Evolutionary conservation across 108 stramenopile species (phyloP), one percentile per base, ranked within the genome.

Genomic region (Nitzschia putrida): DNA sequence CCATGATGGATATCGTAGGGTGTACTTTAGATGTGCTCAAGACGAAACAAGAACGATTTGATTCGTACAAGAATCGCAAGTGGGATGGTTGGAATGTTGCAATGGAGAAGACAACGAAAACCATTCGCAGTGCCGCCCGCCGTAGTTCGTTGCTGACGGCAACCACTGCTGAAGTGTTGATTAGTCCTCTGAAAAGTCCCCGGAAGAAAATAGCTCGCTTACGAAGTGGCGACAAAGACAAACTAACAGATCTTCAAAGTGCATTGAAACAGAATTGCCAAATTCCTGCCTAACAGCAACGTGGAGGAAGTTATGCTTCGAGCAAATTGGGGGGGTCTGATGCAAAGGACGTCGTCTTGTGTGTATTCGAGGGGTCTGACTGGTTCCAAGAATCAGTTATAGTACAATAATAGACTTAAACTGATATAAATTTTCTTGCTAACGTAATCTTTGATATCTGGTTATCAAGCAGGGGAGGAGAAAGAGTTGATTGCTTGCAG

Each of bases 1-100:
- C 41, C 37, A 69, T 69, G 68, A 45, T 51, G 39, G 70, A 71
- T 7, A 61, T 71, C 39, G 59, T 71, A 0, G 70, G 37, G 61
- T 50, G 59, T 21, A 61, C 53, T 8, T 22, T 71, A 29, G 45
- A 61, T 18, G 60, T 71, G 7, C 56, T 58, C 9, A 26, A 58
- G 29, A 18, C 42, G 3, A 42, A 49, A 23, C 20, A 69, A 25
- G 26, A 57, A 38, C 24, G 70, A 40, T 11, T 18, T 13, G 70
- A 71, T 18, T 71, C 70, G 21, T 26, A 54, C 23, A 40, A 39
- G 8, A 71, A 61, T 24, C 58, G 60, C 11, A 71, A 71, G 50
- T 71, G 70, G 70, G 59, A 71, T 26, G 59, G 70, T 24, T 22
- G 26, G n/a, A 16, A 67, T 5, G 29, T 25, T 12, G 38, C 38